Evolutionary conservation across 768 basidiomycete species (phyloP), one percentile per base, ranked within the genome.

Genomic region (Saitozyma podzolica): DNA sequence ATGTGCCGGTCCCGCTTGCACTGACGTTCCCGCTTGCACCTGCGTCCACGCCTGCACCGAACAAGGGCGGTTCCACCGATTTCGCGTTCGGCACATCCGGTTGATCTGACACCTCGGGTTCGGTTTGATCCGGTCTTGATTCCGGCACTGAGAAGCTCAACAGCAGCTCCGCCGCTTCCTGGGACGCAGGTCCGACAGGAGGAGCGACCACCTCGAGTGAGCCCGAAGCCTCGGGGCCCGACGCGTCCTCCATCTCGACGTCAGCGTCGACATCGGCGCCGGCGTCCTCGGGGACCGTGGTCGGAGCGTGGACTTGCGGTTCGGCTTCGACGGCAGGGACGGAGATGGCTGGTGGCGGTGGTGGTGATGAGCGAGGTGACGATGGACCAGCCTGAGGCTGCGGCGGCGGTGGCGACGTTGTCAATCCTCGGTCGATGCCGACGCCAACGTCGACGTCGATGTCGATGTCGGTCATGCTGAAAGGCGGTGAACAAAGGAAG

Each of bases 161-260:
- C 14, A 73, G 47, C 13, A 73, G 55, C 17, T 65, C 59, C 6
- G 66, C 72, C 7, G 72, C 72, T 52, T 73, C 72, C 42, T 69
- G 61, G 14, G 54, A 56, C 13, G 54, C 67, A 16, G 67, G 41
- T 7, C 58, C 62, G 10, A 55, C 39, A 39, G 19, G 50, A 43
- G 50, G 17, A 6, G 9, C 51, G 41, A 58, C 61, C 66, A 41
- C 62, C 49, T 47, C 8, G 39, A 13, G 9, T 20, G 37, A 20
- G 17, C 39, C 49, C 11, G 42, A 39, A n/a, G n/a, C 53, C 17
- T 48, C 10, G n/a, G 50, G 41, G 14, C 40, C 42, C 1, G 58
- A 43, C 7, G 59, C 17, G 29, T 68, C 65, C 39, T 65, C 67
- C 70, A 69, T 67, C 10, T 64, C 61, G n/a, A 72, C 45, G 43